phyloP scores from a whole-genome alignment of 257 asterid species.

The Anisodus acutangulus region DNA sequence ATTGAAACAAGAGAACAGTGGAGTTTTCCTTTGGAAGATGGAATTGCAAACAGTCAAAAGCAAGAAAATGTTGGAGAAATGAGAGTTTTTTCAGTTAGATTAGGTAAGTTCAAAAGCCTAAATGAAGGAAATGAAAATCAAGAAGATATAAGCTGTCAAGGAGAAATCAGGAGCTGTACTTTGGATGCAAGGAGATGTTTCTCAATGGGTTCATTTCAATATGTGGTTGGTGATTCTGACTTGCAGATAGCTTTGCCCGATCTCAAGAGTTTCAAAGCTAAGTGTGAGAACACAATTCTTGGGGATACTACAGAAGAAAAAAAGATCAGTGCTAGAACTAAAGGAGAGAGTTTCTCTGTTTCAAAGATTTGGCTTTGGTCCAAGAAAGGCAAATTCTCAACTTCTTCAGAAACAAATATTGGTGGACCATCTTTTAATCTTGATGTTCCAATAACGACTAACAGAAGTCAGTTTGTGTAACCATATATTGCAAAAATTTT shows the following conservation, averaged over 20 bases:
- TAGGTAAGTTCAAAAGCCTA: constrained; percentile 56
- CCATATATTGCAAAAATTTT: background rate
- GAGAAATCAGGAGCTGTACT: constrained; percentile 40
- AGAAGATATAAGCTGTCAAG: constrained; percentile 32
- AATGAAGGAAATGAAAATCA: constrained; percentile 32
- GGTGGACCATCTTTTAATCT: constrained; percentile 27
- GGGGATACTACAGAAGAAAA: constrained; percentile 47
- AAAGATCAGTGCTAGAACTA: constrained; percentile 48
- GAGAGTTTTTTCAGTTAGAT: constrained; percentile 53
- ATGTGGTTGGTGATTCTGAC: constrained; percentile 48
- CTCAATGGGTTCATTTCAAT: constrained; percentile 71
- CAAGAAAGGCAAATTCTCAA: constrained; percentile 45
- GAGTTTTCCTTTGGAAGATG: constrained; percentile 32
- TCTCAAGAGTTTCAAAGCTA: background rate
- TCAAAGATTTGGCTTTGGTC: constrained; percentile 83
- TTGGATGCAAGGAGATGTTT: constrained; percentile 69
- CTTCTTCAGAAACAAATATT: constrained; percentile 37
- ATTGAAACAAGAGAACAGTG: constrained; percentile 30
- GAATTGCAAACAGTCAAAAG: constrained; percentile 19
- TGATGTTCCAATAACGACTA: constrained; percentile 34
- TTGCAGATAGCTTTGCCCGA: constrained; percentile 51
- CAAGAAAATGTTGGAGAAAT: constrained; percentile 34
- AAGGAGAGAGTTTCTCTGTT: constrained; percentile 71
- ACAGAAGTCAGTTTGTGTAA: constrained; percentile 35
- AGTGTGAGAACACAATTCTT: constrained; percentile 8